A percentile compares a stretch with the other conserved stretches of the same genome.
phyloP scores from a whole-genome alignment of 208 protist species.

The Leptomonas seymouri region DNA sequence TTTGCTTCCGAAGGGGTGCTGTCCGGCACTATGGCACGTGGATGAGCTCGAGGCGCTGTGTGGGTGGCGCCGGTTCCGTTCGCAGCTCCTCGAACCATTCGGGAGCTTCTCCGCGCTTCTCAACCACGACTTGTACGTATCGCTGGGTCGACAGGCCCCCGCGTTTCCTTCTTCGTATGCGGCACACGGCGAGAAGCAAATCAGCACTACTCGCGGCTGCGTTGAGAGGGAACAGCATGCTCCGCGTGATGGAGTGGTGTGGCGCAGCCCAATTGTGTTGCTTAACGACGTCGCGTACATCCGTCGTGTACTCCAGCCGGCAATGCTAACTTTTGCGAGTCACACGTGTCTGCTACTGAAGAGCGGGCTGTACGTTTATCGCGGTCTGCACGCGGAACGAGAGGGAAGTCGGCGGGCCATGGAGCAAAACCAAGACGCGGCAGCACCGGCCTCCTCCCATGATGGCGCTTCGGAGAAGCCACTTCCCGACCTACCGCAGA shows the following conservation, averaged over 20 bases:
- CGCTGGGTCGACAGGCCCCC: conserved; percentile 12
- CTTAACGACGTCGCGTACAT: conserved; percentile 53
- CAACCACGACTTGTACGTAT: conserved; percentile 19
- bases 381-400: not conserved
- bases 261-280: conserved; percentile 36
- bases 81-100: conserved; percentile 10
- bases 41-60: conserved; percentile 33
- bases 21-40: conserved; percentile 37
- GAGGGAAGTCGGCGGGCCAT: too few relatives aligned
- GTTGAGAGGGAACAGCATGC: too few relatives aligned
- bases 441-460: not conserved
- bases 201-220: not conserved
- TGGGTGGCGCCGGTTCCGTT: conserved; percentile 29
- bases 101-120: conserved; percentile 38
- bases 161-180: not conserved
- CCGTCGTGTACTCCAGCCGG: conserved; percentile 45
- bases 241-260: not conserved
- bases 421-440: not conserved
- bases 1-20: not conserved
- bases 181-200: not conserved
- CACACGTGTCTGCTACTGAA: conserved; percentile 2
- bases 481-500: not conserved
- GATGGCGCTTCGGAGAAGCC: not conserved
- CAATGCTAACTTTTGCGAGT: conserved; percentile 46
- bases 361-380: conserved; percentile 21